A percentile compares a stretch with the other conserved stretches of the same genome.
phyloP scores from a whole-genome alignment of 257 asterid genomes.

The Ballota nigra region DNA sequence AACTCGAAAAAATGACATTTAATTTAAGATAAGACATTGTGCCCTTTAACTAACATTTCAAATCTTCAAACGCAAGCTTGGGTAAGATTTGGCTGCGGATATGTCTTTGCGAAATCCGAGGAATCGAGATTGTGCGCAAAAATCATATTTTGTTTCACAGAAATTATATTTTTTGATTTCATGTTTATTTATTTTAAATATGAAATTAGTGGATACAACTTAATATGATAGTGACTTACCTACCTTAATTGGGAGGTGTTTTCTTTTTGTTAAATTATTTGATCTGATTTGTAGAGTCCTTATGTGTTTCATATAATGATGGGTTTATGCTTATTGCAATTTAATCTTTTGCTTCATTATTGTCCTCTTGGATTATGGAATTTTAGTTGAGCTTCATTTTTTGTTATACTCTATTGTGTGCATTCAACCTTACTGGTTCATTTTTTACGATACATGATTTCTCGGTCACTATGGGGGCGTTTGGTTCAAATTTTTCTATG shows the following conservation, averaged over 20 bases:
- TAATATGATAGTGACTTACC: neutral
- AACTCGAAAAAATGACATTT: neutral
- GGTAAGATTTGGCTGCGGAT: neutral
- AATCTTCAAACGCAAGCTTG: no score
- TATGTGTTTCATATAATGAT: neutral
- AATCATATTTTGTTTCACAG: neutral
- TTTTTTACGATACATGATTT: constrained; percentile 1
- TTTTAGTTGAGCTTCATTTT: neutral
- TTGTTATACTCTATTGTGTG: neutral
- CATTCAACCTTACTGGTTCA: neutral
- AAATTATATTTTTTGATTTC: no score
- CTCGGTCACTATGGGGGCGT: neutral
- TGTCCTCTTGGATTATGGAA: neutral
- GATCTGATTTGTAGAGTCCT: neutral
- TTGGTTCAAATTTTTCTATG: neutral
- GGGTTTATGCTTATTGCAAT: neutral
- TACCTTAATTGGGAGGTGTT: neutral
- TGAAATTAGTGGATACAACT: neutral
- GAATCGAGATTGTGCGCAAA: neutral
- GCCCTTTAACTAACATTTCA: no score
- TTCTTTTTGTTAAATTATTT: neutral
- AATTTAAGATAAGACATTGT: neutral
- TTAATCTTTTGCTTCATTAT: neutral
- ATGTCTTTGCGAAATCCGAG: neutral
- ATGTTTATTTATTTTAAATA: neutral